Evolutionary conservation across 371 early-diverging fungal genomes (phyloP).

Genomic region (Rhizopus delemar): DNA sequence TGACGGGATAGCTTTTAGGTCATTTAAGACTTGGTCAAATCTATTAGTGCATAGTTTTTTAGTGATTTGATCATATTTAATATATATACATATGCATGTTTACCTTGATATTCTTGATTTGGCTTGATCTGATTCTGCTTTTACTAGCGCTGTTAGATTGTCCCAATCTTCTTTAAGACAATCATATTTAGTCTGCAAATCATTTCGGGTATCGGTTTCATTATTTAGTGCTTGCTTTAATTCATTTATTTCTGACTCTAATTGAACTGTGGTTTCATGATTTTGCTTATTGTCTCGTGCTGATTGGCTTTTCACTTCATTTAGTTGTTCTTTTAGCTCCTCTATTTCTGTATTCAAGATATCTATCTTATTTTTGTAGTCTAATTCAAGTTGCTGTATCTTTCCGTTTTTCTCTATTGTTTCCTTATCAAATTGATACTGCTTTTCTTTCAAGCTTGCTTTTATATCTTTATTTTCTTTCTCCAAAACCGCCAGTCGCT

Average conservation of each 20-base stretch:
- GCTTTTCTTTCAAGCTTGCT: neutral
- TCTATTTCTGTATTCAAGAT: slow-evolving; percentile 5
- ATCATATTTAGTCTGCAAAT: slow-evolving; percentile 20
- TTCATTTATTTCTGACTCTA: slow-evolving; percentile 11
- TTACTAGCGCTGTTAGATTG: slow-evolving; percentile 22
- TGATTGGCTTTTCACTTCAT: neutral
- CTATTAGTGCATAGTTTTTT: slow-evolving; percentile 8
- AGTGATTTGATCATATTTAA: neutral
- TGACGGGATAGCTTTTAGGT: slow-evolving; percentile 11
- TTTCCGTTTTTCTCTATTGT: neutral
- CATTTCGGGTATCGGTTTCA: slow-evolving; percentile 14
- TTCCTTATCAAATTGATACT: neutral
- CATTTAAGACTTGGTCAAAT: slow-evolving; percentile 26
- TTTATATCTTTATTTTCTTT: slow-evolving; percentile 4
- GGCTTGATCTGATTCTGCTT: slow-evolving; percentile 32
- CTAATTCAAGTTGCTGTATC: slow-evolving; percentile 2
- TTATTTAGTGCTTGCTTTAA: slow-evolving; percentile 2
- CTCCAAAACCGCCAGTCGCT: neutral
- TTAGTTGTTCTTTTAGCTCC: slow-evolving; percentile 13
- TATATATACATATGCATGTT: neutral
- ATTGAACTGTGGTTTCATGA: neutral
- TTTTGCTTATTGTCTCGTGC: slow-evolving; percentile 11
- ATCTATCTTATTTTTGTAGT: slow-evolving; percentile 1
- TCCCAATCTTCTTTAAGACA: slow-evolving; percentile 31
- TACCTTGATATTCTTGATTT: slow-evolving; percentile 30